phyloP scores from a whole-genome alignment of 2,329 filamentous ascomycete genomes.

The Cladophialophora exuberans region DNA sequence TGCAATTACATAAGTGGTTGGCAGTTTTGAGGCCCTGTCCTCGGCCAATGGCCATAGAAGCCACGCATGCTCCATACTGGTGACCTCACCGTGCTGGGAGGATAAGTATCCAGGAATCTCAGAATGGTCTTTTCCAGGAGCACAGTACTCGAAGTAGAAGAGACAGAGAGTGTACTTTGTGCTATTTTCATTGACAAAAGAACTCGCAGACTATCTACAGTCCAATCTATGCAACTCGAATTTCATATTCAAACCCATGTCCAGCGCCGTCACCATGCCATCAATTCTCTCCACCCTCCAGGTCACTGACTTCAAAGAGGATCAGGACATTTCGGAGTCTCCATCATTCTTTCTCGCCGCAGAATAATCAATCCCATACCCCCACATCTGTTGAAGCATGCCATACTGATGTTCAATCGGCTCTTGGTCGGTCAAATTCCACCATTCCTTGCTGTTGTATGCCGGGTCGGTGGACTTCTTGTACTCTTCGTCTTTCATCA shows the following conservation, averaged over 20 bases:
- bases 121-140: no score
- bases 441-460: slow-evolving; percentile 45
- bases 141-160: no score
- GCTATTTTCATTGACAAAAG: slow-evolving; percentile 9
- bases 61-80: no score
- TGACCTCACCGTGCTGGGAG: no score
- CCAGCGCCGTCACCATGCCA: slow-evolving; percentile 5
- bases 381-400: slow-evolving; percentile 39
- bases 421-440: slow-evolving; percentile 36
- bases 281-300: not conserved
- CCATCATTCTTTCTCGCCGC: slow-evolving; percentile 20
- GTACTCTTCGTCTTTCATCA: slow-evolving; percentile 34
- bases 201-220: slow-evolving; percentile 16
- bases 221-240: slow-evolving; percentile 23
- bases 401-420: slow-evolving; percentile 46
- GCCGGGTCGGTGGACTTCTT: slow-evolving; percentile 45
- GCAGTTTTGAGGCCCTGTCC: not conserved
- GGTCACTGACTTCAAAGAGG: not conserved
- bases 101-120: no score
- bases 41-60: slow-evolving; percentile 6
- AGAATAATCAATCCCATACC: slow-evolving; percentile 22
- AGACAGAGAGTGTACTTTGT: no score
- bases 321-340: slow-evolving; percentile 30
- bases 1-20: slow-evolving; percentile 9
- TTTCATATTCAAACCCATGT: not conserved